Conservation (phyloP, 805 yeast species). For the Tetrapisispora pingtungensis region DNA sequence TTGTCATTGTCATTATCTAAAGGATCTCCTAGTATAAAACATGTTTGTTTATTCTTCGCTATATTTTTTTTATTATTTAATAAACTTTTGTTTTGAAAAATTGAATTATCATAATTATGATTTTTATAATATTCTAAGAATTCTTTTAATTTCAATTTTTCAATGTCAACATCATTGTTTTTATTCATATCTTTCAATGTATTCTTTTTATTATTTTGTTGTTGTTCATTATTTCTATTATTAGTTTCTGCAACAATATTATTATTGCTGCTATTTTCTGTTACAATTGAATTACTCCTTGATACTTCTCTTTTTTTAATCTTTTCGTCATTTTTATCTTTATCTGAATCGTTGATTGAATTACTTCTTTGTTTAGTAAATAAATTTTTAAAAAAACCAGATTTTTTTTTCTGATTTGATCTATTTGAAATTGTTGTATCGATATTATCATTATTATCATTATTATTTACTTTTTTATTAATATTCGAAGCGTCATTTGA, state of each 20-base stretch:
- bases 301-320: background rate
- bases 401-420: constrained; percentile 7
- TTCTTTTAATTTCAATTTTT: constrained; percentile 39
- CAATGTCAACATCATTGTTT: constrained; percentile 2
- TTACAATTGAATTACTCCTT: background rate
- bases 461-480: background rate
- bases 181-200: no score
- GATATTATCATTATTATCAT: constrained; percentile 1
- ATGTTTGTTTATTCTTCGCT: background rate
- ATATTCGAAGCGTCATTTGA: constrained; percentile 7
- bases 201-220: background rate
- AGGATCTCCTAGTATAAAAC: background rate
- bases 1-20: background rate
- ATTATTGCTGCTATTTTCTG: no score
- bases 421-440: background rate
- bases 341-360: background rate
- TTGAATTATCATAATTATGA: constrained; percentile 7
- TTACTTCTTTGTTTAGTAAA: constrained; percentile 11
- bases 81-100: background rate
- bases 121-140: constrained; percentile 34
- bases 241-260: no score
- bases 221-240: background rate
- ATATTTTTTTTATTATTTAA: background rate
- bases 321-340: background rate
- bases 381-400: constrained; percentile 30